Conservation (phyloP, 179 eudicot genomes). For the Drosera spatulata region DNA sequence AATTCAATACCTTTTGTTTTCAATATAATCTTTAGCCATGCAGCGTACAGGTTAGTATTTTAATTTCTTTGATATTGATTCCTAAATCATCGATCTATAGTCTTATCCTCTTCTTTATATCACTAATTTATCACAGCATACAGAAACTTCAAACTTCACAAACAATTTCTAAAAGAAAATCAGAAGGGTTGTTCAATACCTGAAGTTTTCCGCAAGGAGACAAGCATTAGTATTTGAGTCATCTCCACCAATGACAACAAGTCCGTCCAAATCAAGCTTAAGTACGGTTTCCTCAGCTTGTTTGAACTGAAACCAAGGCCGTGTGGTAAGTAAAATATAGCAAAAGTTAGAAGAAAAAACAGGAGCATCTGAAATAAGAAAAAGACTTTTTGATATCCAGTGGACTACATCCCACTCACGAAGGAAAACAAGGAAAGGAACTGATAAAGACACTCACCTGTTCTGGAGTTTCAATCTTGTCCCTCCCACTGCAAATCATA, state of each 20-base stretch:
- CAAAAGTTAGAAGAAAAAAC: too few species aligned
- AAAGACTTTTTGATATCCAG: too few species aligned
- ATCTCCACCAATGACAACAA: conserved; percentile 97
- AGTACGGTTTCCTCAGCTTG: conserved; percentile 89
- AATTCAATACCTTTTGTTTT: too few species aligned
- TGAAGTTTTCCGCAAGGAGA: conserved; percentile 92
- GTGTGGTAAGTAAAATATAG: conserved; percentile 7
- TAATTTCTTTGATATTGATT: too few species aligned
- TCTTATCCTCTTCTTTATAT: too few species aligned
- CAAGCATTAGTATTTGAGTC: conserved; percentile 99
- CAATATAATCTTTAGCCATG: too few species aligned
- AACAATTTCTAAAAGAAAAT: neutral
- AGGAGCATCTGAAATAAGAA: too few species aligned
- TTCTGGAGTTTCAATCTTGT: conserved; percentile 97
- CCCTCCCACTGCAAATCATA: conserved; percentile 95
- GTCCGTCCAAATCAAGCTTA: conserved; percentile 94
- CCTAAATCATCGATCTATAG: too few species aligned
- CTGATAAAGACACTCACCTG: conserved; percentile 34
- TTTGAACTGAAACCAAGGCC: conserved; percentile 55
- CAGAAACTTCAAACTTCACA: too few species aligned
- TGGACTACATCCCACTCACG: too few species aligned
- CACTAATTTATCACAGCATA: too few species aligned
- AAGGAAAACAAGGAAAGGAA: neutral
- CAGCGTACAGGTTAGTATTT: too few species aligned
- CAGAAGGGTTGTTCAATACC: conserved; percentile 20